Conservation (phyloP, 768 basidiomycete genomes). For the Polyporus arcularius region DNA sequence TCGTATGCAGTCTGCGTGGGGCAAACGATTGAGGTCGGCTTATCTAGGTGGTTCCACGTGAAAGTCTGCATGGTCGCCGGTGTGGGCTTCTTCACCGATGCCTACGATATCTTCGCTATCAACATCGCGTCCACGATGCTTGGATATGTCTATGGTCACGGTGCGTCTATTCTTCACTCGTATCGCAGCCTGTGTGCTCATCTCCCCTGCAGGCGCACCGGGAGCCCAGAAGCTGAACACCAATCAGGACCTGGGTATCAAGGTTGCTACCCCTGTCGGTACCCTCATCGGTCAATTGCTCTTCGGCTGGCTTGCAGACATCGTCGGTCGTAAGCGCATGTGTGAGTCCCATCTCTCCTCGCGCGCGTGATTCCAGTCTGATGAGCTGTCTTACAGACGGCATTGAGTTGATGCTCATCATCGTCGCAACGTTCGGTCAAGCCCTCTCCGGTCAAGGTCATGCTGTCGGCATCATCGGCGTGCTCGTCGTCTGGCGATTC, state of each 20-base stretch:
- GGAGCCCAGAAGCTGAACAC: slow-evolving; percentile 37
- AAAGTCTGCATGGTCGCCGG: slow-evolving; percentile 62
- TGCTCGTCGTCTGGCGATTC: slow-evolving; percentile 83
- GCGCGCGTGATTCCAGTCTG: not conserved
- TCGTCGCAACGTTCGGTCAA: slow-evolving; percentile 77
- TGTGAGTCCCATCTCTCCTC: slow-evolving; percentile 46
- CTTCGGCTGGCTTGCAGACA: slow-evolving; percentile 81
- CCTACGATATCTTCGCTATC: slow-evolving; percentile 88
- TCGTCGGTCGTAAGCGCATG: slow-evolving; percentile 78
- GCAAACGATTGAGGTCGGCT: not conserved
- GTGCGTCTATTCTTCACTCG: not conserved
- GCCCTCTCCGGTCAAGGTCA: slow-evolving; percentile 70
- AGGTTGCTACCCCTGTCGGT: slow-evolving; percentile 76
- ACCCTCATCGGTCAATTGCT: slow-evolving; percentile 74
- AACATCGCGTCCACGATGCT: slow-evolving; percentile 84
- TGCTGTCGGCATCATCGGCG: slow-evolving; percentile 72
- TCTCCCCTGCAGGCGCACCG: not conserved
- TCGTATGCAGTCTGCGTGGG: not conserved
- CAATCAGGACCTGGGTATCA: slow-evolving; percentile 76
- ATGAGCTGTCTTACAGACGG: slow-evolving; percentile 46
- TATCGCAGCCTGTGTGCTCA: not conserved
- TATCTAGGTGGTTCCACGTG: slow-evolving; percentile 76
- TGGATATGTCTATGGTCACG: slow-evolving; percentile 71
- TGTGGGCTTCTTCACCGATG: slow-evolving; percentile 86
- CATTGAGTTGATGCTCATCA: slow-evolving; percentile 79